Percentiles rank a stretch among this genome's conserved stretches.
These are phyloP conservation scores for Ceratocystis diversiconidia DNA, from an alignment of 2,329 filamentous ascomycete species.

Conservation along the genomic window DNA sequence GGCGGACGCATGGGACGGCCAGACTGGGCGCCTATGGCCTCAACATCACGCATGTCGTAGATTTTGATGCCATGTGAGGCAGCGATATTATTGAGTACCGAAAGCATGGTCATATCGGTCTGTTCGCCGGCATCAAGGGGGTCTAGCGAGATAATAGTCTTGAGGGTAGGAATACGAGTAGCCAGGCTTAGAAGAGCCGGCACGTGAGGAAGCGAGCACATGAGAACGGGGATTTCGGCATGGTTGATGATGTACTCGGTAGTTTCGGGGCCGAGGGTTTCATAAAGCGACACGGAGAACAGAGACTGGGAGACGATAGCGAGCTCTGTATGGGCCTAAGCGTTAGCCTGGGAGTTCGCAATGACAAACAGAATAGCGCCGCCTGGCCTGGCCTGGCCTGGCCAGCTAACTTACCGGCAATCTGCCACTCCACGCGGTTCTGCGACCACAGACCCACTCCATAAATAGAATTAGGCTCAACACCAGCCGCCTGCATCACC, in stretches of 20 bases:
- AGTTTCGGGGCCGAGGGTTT: slow-evolving; percentile 80
- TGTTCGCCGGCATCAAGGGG: slow-evolving; percentile 66
- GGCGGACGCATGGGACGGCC: slow-evolving; percentile 60
- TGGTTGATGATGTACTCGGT: slow-evolving; percentile 96
- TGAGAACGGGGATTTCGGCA: slow-evolving; percentile 58
- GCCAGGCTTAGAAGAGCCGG: slow-evolving; percentile 66
- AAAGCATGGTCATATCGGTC: slow-evolving; percentile 61
- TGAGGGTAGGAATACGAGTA: slow-evolving; percentile 62
- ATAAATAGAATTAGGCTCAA: slow-evolving; percentile 46
- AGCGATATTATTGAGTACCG: slow-evolving; percentile 63
- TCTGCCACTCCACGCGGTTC: slow-evolving; percentile 78
- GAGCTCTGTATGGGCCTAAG: slow-evolving; percentile 44
- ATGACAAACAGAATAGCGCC: too few species aligned
- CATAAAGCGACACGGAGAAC: slow-evolving; percentile 87
- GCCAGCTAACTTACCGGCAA: slow-evolving; percentile 42
- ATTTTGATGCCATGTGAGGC: slow-evolving; percentile 61
- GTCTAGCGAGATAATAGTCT: slow-evolving; percentile 79
- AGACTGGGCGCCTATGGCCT: slow-evolving; percentile 59
- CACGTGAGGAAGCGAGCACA: slow-evolving; percentile 67
- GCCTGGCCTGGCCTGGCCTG: too few species aligned
- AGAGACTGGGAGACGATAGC: slow-evolving; percentile 76
- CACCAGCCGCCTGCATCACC: slow-evolving; percentile 58
- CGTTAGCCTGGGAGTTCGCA: neutral
- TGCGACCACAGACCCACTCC: slow-evolving; percentile 76
- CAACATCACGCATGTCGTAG: slow-evolving; percentile 66